Evolutionary conservation across 352 stramenopile genomes (phyloP).

Genomic region (Phytophthora pistaciae): DNA sequence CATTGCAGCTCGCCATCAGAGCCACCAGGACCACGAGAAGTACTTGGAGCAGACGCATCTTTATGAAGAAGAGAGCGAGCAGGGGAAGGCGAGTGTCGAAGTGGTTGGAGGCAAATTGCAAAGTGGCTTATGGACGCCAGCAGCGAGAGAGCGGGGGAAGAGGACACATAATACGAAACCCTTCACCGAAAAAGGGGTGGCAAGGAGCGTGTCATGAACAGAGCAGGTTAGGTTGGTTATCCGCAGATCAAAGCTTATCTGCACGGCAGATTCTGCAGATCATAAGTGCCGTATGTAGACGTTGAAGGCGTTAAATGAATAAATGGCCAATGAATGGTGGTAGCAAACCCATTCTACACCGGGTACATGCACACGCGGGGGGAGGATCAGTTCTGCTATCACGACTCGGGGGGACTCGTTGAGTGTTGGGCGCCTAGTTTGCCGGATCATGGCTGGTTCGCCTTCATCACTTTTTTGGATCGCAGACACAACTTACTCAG

Average conservation of each 20-base stretch:
- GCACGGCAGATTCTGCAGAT: too few species aligned
- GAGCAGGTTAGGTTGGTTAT: not conserved
- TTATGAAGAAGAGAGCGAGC: not conserved
- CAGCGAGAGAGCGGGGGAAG: not conserved
- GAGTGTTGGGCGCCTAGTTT: not conserved
- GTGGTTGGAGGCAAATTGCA: slow-evolving; percentile 6
- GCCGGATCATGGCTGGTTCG: not conserved
- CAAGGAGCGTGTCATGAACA: not conserved
- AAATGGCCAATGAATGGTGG: not conserved
- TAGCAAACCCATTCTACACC: not conserved
- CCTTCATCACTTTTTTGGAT: not conserved
- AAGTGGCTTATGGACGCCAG: slow-evolving; percentile 8
- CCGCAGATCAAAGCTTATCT: slow-evolving; percentile 12
- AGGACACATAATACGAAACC: not conserved
- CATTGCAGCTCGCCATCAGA: slow-evolving; percentile 10
- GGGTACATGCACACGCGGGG: too few species aligned
- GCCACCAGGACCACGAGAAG: slow-evolving; percentile 4
- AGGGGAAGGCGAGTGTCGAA: not conserved
- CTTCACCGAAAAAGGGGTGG: not conserved
- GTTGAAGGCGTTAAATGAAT: not conserved
- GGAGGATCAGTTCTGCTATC: not conserved
- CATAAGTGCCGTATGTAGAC: not conserved
- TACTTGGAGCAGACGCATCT: slow-evolving; percentile 18
- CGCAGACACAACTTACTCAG: not conserved
- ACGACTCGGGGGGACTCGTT: not conserved